These are phyloP conservation scores for Xylaria sp. DNA, from an alignment of 2,329 filamentous ascomycete genomes.

Conservation along the genomic window DNA sequence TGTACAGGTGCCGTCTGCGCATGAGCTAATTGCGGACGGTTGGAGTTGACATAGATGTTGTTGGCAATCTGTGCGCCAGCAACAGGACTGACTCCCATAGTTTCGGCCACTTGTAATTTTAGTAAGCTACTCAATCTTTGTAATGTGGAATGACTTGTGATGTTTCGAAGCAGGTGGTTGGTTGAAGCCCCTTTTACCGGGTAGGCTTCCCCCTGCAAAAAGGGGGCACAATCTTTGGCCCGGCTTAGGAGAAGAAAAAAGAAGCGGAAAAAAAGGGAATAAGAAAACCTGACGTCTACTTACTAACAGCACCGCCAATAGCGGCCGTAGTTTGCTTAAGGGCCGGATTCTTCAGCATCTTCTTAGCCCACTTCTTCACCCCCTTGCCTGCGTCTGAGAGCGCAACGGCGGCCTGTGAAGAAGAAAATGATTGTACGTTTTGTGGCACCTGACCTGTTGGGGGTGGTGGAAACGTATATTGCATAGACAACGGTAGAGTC, in stretches of 20 bases:
- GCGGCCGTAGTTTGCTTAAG: slow-evolving; percentile 26
- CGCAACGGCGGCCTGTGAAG: slow-evolving; percentile 21
- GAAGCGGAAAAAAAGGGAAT: background rate
- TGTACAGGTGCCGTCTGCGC: slow-evolving; percentile 18
- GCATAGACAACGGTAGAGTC: background rate
- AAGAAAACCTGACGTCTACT: slow-evolving; percentile 4
- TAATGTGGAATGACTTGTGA: background rate
- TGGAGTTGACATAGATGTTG: slow-evolving; percentile 6
- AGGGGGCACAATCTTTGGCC: background rate
- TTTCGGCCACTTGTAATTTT: slow-evolving; percentile 14
- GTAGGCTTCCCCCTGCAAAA: background rate
- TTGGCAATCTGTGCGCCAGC: slow-evolving; percentile 16
- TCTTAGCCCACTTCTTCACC: slow-evolving; percentile 32
- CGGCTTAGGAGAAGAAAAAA: background rate
- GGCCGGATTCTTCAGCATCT: slow-evolving; percentile 26
- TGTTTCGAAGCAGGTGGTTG: background rate
- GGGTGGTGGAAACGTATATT: slow-evolving; percentile 9
- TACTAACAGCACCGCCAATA: slow-evolving; percentile 25
- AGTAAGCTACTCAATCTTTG: slow-evolving; percentile 1
- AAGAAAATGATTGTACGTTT: slow-evolving; percentile 19
- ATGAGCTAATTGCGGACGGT: slow-evolving; percentile 15
- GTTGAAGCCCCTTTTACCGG: background rate
- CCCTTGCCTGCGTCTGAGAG: slow-evolving; percentile 26
- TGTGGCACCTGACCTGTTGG: slow-evolving; percentile 2
- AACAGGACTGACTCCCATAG: slow-evolving; percentile 12